phyloP scores from a whole-genome alignment of 768 basidiomycete genomes.

The Xanthoconium stramineum region DNA sequence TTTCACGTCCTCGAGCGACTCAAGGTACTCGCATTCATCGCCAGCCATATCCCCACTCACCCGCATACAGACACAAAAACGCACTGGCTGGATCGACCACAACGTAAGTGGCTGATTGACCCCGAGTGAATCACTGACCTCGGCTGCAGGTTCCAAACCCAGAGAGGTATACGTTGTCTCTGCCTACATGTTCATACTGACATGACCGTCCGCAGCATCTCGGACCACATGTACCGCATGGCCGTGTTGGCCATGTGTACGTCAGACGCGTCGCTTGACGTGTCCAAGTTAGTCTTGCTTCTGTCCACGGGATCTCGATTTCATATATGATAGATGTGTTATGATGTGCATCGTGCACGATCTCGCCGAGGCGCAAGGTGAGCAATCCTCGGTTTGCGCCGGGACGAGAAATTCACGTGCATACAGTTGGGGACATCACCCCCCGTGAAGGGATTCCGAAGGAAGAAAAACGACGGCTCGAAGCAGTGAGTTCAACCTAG shows the following conservation, averaged over 20 bases:
- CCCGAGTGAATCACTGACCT: conserved; percentile 2
- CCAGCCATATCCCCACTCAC: neutral
- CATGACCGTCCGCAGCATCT: conserved; percentile 51
- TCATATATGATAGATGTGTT: conserved; percentile 49
- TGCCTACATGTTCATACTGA: neutral
- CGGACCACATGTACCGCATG: conserved; percentile 99
- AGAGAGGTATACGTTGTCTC: conserved; percentile 59
- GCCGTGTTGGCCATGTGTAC: conserved; percentile 88
- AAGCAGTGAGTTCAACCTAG: conserved; percentile 46
- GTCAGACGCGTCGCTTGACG: conserved; percentile 67
- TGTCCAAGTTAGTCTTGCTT: conserved; percentile 55
- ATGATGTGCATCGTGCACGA: conserved; percentile 94
- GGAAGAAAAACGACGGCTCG: conserved; percentile 72
- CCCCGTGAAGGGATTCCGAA: conserved; percentile 86
- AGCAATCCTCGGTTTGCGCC: neutral
- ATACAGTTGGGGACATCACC: conserved; percentile 85
- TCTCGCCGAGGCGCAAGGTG: conserved; percentile 92
- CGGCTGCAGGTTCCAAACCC: conserved; percentile 65
- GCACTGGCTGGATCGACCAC: conserved; percentile 92
- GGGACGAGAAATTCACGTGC: neutral
- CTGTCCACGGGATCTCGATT: neutral
- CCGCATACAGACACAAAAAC: conserved; percentile 77
- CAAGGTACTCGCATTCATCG: conserved; percentile 53
- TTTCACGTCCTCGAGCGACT: conserved; percentile 86
- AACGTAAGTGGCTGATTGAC: conserved; percentile 30